These are phyloP conservation scores for Ophiostoma sp. DNA, from an alignment of 2,329 filamentous ascomycete species.

Conservation along the genomic window DNA sequence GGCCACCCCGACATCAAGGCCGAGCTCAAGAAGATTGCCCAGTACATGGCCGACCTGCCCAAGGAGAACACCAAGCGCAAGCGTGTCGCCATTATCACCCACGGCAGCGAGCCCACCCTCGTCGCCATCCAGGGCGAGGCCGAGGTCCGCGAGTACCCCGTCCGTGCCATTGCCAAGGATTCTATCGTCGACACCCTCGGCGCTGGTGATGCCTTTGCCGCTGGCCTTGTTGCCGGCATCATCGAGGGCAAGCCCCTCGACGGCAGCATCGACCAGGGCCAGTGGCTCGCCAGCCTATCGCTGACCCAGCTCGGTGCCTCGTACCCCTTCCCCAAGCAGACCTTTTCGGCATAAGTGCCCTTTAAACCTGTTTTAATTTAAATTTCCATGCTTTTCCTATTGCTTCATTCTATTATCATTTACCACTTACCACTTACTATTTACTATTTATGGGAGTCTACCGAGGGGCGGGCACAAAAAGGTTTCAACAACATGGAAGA, in stretches of 20 bases:
- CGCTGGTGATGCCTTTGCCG: conserved; percentile 78
- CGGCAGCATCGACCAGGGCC: conserved; percentile 79
- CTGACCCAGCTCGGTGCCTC: conserved; percentile 94
- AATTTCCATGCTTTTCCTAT: background rate
- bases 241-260: conserved; percentile 77
- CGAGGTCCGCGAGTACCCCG: conserved; percentile 68
- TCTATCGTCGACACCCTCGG: conserved; percentile 93
- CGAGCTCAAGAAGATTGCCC: conserved; percentile 78
- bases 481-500: conserved; percentile 33
- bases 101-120: conserved; percentile 86
- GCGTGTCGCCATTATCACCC: conserved; percentile 85
- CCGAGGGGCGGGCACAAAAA: conserved; percentile 9
- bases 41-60: conserved; percentile 76
- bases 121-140: conserved; percentile 69
- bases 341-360: conserved; percentile 47
- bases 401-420: background rate
- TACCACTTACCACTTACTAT: background rate
- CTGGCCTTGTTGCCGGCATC: conserved; percentile 85
- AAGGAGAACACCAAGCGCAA: conserved; percentile 86
- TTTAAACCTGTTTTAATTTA: background rate
- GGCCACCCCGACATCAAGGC: conserved; percentile 49
- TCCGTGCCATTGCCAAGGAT: conserved; percentile 87
- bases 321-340: conserved; percentile 81
- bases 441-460: conserved; percentile 9
- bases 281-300: conserved; percentile 91